These are phyloP conservation scores for Colletotrichum graminicola DNA, from an alignment of 2,329 filamentous ascomycete genomes.

Conservation along the genomic window DNA sequence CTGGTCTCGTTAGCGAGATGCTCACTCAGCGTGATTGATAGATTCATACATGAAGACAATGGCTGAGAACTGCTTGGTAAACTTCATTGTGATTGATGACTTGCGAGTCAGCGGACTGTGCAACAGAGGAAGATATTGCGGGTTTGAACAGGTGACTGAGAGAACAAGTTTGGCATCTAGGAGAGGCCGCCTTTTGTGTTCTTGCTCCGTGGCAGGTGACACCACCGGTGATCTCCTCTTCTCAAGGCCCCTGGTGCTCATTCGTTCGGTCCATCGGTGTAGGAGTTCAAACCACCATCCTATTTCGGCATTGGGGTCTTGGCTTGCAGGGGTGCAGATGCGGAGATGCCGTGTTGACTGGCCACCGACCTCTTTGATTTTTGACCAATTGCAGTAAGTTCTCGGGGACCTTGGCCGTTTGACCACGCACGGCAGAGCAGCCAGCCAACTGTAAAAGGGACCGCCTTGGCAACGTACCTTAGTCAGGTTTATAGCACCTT, in stretches of 20 bases:
- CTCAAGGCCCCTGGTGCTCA: not conserved
- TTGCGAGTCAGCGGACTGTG: not conserved
- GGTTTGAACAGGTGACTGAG: not conserved
- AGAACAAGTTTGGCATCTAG: not conserved
- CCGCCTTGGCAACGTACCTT: no score
- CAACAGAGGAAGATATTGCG: not conserved
- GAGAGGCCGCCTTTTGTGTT: not conserved
- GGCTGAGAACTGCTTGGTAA: not conserved
- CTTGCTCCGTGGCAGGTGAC: constrained; percentile 3
- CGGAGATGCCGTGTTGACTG: constrained; percentile 19
- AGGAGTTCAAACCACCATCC: constrained; percentile 26
- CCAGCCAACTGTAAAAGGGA: no score
- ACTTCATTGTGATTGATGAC: not conserved
- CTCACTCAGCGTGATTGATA: not conserved
- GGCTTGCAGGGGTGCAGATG: constrained; percentile 15
- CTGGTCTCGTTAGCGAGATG: not conserved
- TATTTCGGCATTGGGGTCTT: constrained; percentile 23
- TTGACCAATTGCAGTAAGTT: not conserved
- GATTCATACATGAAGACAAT: not conserved
- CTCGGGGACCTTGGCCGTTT: not conserved
- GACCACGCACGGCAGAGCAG: no score
- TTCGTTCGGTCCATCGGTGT: constrained; percentile 20
- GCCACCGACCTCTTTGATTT: constrained; percentile 9
- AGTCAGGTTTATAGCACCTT: no score
- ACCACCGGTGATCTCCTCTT: constrained; percentile 5